Evolutionary conservation across 2,329 filamentous ascomycete species (phyloP).

Genomic region (Samsoniella hepiali): DNA sequence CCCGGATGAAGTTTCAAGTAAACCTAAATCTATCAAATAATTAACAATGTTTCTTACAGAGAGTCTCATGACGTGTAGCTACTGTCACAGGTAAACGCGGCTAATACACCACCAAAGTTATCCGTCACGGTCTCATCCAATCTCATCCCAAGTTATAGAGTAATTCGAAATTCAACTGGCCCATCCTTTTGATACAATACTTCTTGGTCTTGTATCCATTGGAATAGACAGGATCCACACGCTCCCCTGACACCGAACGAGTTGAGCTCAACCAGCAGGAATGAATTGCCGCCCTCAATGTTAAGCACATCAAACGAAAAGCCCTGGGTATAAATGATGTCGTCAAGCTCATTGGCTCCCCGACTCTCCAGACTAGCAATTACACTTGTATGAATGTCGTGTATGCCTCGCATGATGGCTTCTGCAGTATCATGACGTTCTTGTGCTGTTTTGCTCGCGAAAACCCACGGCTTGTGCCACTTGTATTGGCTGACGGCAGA

Average conservation of each 20-base stretch:
- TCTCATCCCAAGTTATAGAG: not conserved
- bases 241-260: constrained; percentile 42
- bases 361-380: constrained; percentile 24
- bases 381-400: constrained; percentile 28
- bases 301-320: constrained; percentile 44
- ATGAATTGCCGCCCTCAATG: constrained; percentile 26
- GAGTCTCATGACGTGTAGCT: no score
- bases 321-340: constrained; percentile 35
- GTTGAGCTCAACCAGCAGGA: constrained; percentile 43
- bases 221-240: constrained; percentile 45
- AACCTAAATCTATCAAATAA: no score
- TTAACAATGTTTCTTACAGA: no score
- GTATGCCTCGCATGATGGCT: constrained; percentile 23
- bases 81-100: no score
- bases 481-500: constrained; percentile 40
- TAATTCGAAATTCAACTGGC: not conserved
- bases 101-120: no score
- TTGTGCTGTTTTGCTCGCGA: constrained; percentile 19
- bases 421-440: constrained; percentile 21
- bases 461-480: constrained; percentile 37
- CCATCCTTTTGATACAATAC: constrained; percentile 30
- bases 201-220: constrained; percentile 40
- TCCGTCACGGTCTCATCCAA: no score
- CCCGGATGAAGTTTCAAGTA: no score
- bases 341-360: constrained; percentile 25